phyloP scores from a whole-genome alignment of 1,284 basidiomycete genomes.

The Heterobasidion occidentale region DNA sequence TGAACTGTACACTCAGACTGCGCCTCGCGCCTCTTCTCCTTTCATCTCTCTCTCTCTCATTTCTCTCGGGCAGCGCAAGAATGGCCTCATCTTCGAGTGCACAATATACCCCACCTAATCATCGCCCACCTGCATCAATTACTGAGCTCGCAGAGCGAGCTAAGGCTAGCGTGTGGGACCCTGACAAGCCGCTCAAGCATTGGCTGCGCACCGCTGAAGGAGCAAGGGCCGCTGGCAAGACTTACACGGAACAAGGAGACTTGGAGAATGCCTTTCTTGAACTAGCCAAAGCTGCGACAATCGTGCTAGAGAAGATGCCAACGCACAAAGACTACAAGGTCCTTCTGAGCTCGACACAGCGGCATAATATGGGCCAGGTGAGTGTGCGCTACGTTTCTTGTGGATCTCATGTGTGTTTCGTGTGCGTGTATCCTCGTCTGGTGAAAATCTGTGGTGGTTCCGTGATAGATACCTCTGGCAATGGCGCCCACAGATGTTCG shows the following conservation, averaged over 20 bases:
- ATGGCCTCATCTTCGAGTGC: not conserved
- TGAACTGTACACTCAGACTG: not conserved
- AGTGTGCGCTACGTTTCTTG: slow-evolving; percentile 20
- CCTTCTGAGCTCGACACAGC: slow-evolving; percentile 36
- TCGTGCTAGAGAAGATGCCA: slow-evolving; percentile 57
- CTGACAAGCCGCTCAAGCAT: slow-evolving; percentile 40
- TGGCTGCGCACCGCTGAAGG: slow-evolving; percentile 48
- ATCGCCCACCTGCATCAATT: slow-evolving; percentile 35
- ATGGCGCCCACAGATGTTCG: no score
- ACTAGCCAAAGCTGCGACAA: slow-evolving; percentile 52
- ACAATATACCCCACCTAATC: not conserved
- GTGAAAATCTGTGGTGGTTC: not conserved
- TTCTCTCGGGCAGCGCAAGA: not conserved
- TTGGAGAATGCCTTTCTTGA: slow-evolving; percentile 51
- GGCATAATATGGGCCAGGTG: slow-evolving; percentile 47
- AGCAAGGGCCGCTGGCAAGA: slow-evolving; percentile 38
- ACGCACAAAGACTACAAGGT: slow-evolving; percentile 43
- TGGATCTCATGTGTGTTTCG: not conserved
- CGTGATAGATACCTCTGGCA: not conserved
- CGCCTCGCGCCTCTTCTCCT: not conserved
- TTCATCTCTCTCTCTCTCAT: not conserved
- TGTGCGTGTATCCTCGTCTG: not conserved
- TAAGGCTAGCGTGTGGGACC: slow-evolving; percentile 39
- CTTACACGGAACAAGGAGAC: slow-evolving; percentile 33
- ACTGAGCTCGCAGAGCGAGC: slow-evolving; percentile 47